Evolutionary conservation across 345 rosid genomes (phyloP).

Genomic region (Crucihimalaya himalaica): DNA sequence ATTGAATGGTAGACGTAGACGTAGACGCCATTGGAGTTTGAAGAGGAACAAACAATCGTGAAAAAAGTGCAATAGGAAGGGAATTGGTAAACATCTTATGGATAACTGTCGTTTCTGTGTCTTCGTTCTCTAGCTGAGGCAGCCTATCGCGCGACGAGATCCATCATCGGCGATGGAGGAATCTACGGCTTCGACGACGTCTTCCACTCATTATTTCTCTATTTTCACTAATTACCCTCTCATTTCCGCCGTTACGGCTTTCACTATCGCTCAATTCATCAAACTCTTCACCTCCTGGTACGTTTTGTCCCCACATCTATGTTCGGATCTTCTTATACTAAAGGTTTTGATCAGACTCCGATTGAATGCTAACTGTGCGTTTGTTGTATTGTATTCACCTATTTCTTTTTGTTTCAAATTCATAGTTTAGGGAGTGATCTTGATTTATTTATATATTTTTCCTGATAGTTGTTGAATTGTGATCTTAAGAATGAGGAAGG

Average conservation of each 20-base stretch:
- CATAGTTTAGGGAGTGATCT: constrained; percentile 6
- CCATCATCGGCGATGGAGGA: constrained; percentile 42
- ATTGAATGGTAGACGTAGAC: too few species aligned
- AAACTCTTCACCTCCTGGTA: constrained; percentile 85
- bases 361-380: neutral
- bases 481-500: too few species aligned
- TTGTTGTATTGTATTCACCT: neutral
- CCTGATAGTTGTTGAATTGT: too few species aligned
- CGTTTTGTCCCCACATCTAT: neutral
- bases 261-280: constrained; percentile 65
- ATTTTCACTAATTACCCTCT: constrained; percentile 67
- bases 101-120: neutral
- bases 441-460: neutral
- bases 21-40: too few species aligned
- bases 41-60: too few species aligned
- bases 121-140: constrained; percentile 1
- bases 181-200: constrained; percentile 25
- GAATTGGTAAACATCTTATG: constrained; percentile 2
- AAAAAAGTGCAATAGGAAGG: neutral
- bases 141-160: constrained; percentile 13
- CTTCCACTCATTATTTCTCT: constrained; percentile 45
- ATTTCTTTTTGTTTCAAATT: neutral
- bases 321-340: neutral
- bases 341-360: neutral
- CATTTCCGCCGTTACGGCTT: constrained; percentile 57